These are phyloP conservation scores for Discostella stelligera DNA, from an alignment of 352 stramenopile species.

Conservation along the genomic window DNA sequence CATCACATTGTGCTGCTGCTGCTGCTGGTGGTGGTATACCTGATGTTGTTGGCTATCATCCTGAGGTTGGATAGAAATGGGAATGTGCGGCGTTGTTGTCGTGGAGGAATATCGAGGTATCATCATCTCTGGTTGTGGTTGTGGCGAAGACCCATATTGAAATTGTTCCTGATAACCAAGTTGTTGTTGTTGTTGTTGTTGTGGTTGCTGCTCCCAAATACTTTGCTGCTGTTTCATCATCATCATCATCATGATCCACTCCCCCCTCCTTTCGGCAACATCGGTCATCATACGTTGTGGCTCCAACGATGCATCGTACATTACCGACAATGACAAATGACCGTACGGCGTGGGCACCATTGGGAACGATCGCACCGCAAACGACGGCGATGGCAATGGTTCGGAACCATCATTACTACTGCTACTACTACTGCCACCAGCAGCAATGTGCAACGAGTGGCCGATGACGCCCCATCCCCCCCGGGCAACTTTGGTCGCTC, in stretches of 20 bases:
- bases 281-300: slow-evolving; percentile 29
- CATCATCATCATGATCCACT: slow-evolving; percentile 14
- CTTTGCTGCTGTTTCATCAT: neutral
- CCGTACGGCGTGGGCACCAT: slow-evolving; percentile 35
- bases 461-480: slow-evolving; percentile 31
- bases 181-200: neutral
- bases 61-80: slow-evolving; percentile 7
- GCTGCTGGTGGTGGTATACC: too few species aligned
- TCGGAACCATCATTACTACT: neutral
- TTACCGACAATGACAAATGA: slow-evolving; percentile 31
- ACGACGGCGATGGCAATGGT: slow-evolving; percentile 34
- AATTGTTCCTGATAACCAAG: neutral
- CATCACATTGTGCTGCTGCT: neutral
- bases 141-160: neutral
- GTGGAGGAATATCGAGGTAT: neutral
- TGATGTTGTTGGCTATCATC: neutral
- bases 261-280: slow-evolving; percentile 14
- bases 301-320: slow-evolving; percentile 50
- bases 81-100: slow-evolving; percentile 10
- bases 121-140: neutral
- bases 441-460: slow-evolving; percentile 27
- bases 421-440: neutral
- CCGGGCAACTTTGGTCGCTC: neutral
- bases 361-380: slow-evolving; percentile 30
- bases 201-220: slow-evolving; percentile 1